phyloP scores from a whole-genome alignment of 179 eudicot genomes.

The Vitellaria paradoxa region DNA sequence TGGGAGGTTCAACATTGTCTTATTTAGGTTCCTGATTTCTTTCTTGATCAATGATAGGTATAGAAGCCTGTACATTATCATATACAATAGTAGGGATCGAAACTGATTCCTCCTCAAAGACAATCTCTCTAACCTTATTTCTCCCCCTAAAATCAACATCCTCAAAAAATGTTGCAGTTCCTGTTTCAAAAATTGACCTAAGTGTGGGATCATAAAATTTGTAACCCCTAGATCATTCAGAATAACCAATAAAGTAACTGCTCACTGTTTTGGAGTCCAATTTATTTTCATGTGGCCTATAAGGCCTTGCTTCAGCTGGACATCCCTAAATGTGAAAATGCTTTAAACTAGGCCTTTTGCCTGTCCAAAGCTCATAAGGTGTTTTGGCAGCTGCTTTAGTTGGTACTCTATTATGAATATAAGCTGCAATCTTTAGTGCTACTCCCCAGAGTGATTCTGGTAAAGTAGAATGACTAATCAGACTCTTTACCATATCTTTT shows the following conservation, averaged over 20 bases:
- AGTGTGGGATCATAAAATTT: neutral
- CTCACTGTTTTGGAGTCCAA: neutral
- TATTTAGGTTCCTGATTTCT: neutral
- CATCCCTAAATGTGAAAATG: conserved; percentile 9
- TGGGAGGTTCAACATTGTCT: conserved; percentile 1
- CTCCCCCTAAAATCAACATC: neutral
- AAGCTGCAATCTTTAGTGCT: neutral
- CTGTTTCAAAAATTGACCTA: neutral
- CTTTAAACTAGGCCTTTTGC: neutral
- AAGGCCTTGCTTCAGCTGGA: neutral
- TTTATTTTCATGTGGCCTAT: neutral
- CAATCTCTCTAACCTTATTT: conserved; percentile 1
- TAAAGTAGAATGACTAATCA: neutral
- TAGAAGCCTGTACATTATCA: neutral
- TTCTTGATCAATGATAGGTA: neutral
- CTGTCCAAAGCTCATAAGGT: conserved; percentile 2
- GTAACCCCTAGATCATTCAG: neutral
- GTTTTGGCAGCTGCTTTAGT: neutral
- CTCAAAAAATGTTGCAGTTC: conserved; percentile 5
- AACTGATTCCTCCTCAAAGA: neutral
- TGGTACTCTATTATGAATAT: neutral
- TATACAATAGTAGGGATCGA: neutral
- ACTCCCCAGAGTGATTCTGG: neutral
- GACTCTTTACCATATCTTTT: neutral
- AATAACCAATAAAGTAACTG: neutral